Evolutionary conservation across 2,329 filamentous ascomycete species (phyloP), one percentile per base, ranked within the genome.

Genomic region (Leptographium wingfieldii): DNA sequence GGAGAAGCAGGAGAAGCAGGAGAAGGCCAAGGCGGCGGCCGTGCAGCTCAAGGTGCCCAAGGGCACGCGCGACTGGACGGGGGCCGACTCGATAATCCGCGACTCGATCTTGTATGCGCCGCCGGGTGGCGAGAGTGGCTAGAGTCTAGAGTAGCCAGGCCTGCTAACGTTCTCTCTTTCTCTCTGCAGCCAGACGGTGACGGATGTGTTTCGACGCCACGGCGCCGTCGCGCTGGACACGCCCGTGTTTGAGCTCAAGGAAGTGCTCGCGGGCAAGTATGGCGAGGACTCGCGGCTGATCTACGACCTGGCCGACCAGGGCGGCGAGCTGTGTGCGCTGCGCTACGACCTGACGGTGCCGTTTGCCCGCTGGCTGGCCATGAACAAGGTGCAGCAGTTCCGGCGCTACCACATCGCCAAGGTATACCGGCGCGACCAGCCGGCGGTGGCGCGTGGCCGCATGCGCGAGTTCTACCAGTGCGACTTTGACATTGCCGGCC

Each of bases 391-490:
- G 60, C 84, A 88, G 72, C 86, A 80, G 72, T 92, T 96, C 76
- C 96, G 95, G 77, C 83, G 92, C 68, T 96, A 95, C 73, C 91
- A 96, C 76, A 92, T 97, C 66, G 91, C 90, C 66, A 96, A 96
- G 76, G 92, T 96, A 57, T 92, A 91, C 75, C 80, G 66, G 40
- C 63, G 66, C 54, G 66, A 67, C 59, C 65, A 66, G 61, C 66
- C 66, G 22, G 88, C 90, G 63, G 90, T 96, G 76, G 89, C 87
- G 63, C 94, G 95, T 72, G 92, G 92, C 57, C 84, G 92, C 59
- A 94, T 96, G 87, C 83, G 92, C 69, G 92, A 96, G 74, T 96
- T 96, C 74, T 96, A 95, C 76, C 92, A 96, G 74, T 96, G 92
- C 76, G 92, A 97, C 74, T 95, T 96, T 69, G 92, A 96, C 71